Evolutionary conservation across 2,329 filamentous ascomycete species (phyloP).

Genomic region (Xylariaceae sp.): DNA sequence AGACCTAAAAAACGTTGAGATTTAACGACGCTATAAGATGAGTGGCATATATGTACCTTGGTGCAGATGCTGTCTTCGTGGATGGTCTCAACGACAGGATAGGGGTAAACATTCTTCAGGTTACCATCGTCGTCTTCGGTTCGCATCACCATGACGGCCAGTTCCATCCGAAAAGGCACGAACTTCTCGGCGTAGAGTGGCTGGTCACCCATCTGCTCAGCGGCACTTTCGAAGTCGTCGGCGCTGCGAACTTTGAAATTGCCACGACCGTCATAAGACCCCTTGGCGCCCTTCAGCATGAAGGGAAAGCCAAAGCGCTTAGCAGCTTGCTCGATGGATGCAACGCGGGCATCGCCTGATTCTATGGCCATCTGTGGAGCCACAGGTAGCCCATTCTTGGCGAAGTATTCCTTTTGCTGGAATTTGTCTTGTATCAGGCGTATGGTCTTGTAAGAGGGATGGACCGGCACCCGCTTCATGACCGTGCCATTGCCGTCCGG

Average conservation of each 20-base stretch:
- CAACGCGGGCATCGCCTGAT: constrained; percentile 47
- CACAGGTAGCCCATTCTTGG: constrained; percentile 63
- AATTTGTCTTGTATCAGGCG: constrained; percentile 92
- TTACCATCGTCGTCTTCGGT: constrained; percentile 63
- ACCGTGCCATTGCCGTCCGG: constrained; percentile 36
- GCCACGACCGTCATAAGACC: constrained; percentile 87
- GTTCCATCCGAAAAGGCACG: constrained; percentile 77
- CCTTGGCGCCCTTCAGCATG: constrained; percentile 88
- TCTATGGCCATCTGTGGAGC: constrained; percentile 66
- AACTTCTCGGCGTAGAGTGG: constrained; percentile 87
- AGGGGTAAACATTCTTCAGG: constrained; percentile 57
- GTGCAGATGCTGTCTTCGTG: constrained; percentile 97
- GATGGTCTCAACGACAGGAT: constrained; percentile 88
- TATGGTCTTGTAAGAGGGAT: constrained; percentile 83
- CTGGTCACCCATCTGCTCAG: constrained; percentile 63
- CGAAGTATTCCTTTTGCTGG: constrained; percentile 77
- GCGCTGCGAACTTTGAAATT: constrained; percentile 50
- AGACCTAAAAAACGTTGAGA: constrained; percentile 37
- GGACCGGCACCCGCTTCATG: constrained; percentile 55
- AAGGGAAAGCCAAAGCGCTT: constrained; percentile 71
- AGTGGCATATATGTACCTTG: constrained; percentile 49
- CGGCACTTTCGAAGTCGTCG: constrained; percentile 55
- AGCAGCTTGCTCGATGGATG: constrained; percentile 61
- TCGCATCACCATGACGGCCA: constrained; percentile 92
- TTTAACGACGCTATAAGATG: background rate